Evolutionary conservation across 768 basidiomycete genomes (phyloP).

Genomic region (Rubroboletus satanas): DNA sequence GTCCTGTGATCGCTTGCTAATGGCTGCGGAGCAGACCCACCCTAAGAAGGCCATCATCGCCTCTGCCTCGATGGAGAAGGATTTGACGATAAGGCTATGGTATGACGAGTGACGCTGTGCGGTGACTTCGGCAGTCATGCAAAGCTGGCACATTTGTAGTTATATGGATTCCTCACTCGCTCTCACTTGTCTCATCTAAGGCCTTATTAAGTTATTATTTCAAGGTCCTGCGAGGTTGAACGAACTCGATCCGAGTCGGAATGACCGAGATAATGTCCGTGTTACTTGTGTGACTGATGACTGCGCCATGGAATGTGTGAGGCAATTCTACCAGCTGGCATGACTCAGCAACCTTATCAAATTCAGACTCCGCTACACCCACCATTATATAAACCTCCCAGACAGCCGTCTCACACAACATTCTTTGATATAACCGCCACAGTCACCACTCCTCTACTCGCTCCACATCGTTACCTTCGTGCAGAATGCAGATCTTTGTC

Average conservation of each 20-base stretch:
- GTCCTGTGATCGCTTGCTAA: not conserved
- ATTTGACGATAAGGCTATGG: conserved; percentile 83
- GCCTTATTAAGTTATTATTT: no score
- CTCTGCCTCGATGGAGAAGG: conserved; percentile 88
- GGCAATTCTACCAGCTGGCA: not conserved
- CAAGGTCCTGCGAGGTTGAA: no score
- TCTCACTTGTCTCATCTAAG: no score
- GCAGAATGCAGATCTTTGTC: conserved; percentile 63
- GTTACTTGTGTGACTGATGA: no score
- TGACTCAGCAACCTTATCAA: conserved; percentile 5
- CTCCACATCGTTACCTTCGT: not conserved
- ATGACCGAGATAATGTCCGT: not conserved
- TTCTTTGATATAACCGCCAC: conserved; percentile 5
- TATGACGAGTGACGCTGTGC: conserved; percentile 38
- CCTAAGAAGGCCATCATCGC: conserved; percentile 74
- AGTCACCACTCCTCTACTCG: not conserved
- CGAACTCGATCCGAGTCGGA: not conserved
- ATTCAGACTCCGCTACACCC: conserved; percentile 13
- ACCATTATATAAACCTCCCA: conserved; percentile 13
- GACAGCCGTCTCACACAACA: not conserved
- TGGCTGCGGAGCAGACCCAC: conserved; percentile 54
- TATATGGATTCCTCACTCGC: no score
- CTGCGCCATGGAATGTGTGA: conserved; percentile 5
- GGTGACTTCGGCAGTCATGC: no score
- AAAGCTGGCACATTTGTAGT: no score